Evolutionary conservation across 1,284 basidiomycete species (phyloP), one percentile per base, ranked within the genome.

Genomic region (Xerocomus nothofagi): DNA sequence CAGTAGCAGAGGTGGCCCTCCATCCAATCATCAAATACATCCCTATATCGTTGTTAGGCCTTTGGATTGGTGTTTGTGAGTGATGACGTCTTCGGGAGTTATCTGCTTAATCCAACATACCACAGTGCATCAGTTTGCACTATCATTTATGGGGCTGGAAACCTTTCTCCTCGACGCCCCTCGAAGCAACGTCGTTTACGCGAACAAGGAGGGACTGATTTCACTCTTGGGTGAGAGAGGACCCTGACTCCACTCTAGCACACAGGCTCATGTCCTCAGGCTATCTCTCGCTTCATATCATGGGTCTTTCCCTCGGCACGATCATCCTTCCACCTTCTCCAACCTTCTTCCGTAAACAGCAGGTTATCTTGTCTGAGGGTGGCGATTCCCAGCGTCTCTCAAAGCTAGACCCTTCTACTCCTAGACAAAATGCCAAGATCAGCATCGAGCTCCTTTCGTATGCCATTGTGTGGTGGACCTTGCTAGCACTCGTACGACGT

Each of bases 131-230:
- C 89, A 96, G 65, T 44, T 81, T 30, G 58, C 77, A 0, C 74
- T 97, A 4, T 79, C 81, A 4, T 65, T 66, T 2, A 70, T 77
- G 2, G 73, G 78, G 1, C 68, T 93, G 4, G 78, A 86, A 60
- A 37, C 70, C 1, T 93, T 84, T 68, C 79, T 91, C 1, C 72
- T 95, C 15, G 66, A 79, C 1, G 77, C 81, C 0, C 78, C 80
- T 2, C 80, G 94, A 1, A 72, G 70, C 4, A 76, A 76, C 24
- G 45, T 95, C 4, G 56, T 96, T 27, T 83, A 80, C n/a, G 79
- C 84, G 32, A 98, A 99, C 72, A 98, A 97, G 64, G 93, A 98
- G 66, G 96, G 97, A 0, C 63, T 99, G 31, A 77, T 87, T 20
- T 94, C 88, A 4, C 75, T 98, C 23, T 71, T 82, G 40, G 91